Evolutionary conservation across 2,329 filamentous ascomycete genomes (phyloP).

Genomic region (Fusarium sp.): DNA sequence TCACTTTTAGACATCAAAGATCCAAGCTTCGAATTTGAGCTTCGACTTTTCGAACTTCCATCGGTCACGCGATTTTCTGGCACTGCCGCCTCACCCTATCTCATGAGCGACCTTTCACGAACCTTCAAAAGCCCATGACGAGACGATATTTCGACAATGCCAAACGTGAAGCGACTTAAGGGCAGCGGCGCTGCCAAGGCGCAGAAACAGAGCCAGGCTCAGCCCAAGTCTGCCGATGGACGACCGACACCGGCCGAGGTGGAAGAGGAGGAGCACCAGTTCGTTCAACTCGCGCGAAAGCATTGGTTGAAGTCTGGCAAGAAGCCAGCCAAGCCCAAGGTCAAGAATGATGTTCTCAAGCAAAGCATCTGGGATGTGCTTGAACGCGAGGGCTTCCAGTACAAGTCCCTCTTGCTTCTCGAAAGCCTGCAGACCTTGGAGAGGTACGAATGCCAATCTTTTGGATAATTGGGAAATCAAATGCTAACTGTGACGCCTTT

Average conservation of each 20-base stretch:
- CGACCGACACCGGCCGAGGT: constrained; percentile 73
- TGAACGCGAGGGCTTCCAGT: constrained; percentile 84
- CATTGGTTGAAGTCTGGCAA: constrained; percentile 83
- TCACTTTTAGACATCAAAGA: constrained; percentile 39
- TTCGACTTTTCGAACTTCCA: constrained; percentile 19
- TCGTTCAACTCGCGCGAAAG: constrained; percentile 84
- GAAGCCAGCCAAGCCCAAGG: constrained; percentile 75
- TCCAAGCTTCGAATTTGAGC: constrained; percentile 33
- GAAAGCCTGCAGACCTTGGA: constrained; percentile 94
- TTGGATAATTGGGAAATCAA: constrained; percentile 19
- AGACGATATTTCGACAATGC: constrained; percentile 60
- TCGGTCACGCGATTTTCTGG: constrained; percentile 29
- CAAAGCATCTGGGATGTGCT: constrained; percentile 90
- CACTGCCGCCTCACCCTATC: constrained; percentile 21
- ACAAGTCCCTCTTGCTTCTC: constrained; percentile 83
- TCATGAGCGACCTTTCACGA: constrained; percentile 20
- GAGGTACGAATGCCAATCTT: constrained; percentile 64
- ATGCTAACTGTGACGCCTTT: constrained; percentile 44
- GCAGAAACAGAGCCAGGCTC: constrained; percentile 54
- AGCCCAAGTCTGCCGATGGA: constrained; percentile 58
- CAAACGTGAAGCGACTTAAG: constrained; percentile 72
- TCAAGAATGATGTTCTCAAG: constrained; percentile 89
- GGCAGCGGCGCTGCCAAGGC: constrained; percentile 64
- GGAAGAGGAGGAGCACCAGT: constrained; percentile 79
- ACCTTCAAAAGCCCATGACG: constrained; percentile 40